Base-by-base conservation (phyloP, 305 asterid genomes). In the Fraxinus greggii region DNA sequence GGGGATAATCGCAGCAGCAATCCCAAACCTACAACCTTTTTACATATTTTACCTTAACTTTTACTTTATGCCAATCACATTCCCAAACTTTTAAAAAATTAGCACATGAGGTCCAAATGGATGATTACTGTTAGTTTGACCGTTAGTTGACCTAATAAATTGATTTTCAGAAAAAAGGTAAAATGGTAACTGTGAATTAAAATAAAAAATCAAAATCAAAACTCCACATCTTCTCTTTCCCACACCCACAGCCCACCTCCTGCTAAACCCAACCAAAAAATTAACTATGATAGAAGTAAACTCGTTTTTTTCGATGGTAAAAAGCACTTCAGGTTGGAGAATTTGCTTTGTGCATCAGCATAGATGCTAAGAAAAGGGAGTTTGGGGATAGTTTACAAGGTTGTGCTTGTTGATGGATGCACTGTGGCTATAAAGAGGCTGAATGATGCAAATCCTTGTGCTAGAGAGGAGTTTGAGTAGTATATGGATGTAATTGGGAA, bases 321-420 rank as follows among this genome's bases (percentile, higher is more conserved):
- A 75, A 95, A 90, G 86, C 92, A 90, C 76, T 95, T 93, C 36
- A 94, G 92, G 83, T 88, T 93, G 24, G 97, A 89, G 32, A 95
- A 93, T 17, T 79, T 92, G 87, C 90, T 95, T 17, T 84, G 98
- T 29, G 98, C 98, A 4, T 93, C 98, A 35, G 96, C 97, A 7
- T 94, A 95, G 86, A 81, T 93, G 98, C 89, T 93, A 2, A 97
- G 98, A 8, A 95, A 95, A 75, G 98, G 97, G 67, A 88, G 95
- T 65, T 75, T 95, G 59, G 98, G 98, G 83, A 93, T 95, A 5
- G 96, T 95, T 21, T 94, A 93, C 82, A 91, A 90, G 59, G 97
- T 95, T 1, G 96, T 89, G 19, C 97, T 94, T 29, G 98, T 92
- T 76, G 95, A 95, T 86, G 97, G 98, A 10, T 81, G 89, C 80